Conservation (phyloP, 2,329 filamentous ascomycete species). For the Aspergillus novofumigatus region DNA sequence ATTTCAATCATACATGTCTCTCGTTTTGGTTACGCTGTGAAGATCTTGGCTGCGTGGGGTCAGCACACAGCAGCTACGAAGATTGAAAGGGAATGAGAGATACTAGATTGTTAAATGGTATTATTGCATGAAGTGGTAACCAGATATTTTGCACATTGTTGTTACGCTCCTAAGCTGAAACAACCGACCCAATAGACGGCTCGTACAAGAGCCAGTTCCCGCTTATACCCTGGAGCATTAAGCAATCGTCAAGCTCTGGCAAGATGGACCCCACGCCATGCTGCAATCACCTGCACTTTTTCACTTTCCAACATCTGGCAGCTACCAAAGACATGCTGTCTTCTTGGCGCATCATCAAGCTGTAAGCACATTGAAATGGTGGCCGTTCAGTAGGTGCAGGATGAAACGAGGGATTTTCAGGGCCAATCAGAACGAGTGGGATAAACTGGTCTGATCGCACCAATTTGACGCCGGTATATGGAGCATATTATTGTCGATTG, state of each 20-base stretch:
- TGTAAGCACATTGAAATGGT: background rate
- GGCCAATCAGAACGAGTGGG: background rate
- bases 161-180: background rate
- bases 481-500: background rate
- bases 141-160: background rate
- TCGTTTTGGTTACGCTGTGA: background rate
- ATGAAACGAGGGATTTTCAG: background rate
- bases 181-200: background rate
- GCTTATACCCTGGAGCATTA: background rate
- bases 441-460: background rate
- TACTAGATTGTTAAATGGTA: background rate
- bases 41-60: background rate
- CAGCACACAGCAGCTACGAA: background rate
- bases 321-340: background rate
- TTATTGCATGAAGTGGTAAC: background rate
- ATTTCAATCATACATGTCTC: background rate
- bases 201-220: background rate
- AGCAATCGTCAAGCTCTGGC: background rate
- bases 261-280: background rate
- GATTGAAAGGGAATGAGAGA: background rate
- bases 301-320: background rate
- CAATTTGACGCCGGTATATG: background rate
- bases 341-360: background rate
- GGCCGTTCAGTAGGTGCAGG: background rate
- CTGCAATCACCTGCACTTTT: background rate